These are phyloP conservation scores for Gossypium schwendimanii DNA, from an alignment of 441 rosid species.

Conservation along the genomic window DNA sequence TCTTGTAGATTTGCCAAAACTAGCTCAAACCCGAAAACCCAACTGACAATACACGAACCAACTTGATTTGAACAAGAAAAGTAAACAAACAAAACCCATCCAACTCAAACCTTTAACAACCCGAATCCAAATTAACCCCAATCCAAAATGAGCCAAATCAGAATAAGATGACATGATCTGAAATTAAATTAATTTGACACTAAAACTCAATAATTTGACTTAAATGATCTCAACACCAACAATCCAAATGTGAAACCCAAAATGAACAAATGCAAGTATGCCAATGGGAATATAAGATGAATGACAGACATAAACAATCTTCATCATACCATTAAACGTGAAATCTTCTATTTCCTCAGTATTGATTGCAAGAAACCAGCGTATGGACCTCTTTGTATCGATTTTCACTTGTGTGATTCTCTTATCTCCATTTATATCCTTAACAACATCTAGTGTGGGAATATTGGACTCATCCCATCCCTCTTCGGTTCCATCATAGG, in stretches of 20 bases:
- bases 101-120: neutral
- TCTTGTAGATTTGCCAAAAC: neutral
- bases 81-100: neutral
- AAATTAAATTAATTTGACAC: neutral
- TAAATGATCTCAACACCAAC: neutral
- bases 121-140: neutral
- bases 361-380: slow-evolving; percentile 86
- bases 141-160: neutral
- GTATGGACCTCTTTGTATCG: slow-evolving; percentile 57
- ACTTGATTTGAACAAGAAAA: neutral
- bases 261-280: neutral
- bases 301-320: neutral
- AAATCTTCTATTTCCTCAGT: slow-evolving; percentile 68
- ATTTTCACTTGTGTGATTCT: slow-evolving; percentile 46
- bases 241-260: neutral
- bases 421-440: slow-evolving; percentile 33
- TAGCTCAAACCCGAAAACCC: neutral
- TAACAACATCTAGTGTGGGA: slow-evolving; percentile 44
- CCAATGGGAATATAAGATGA: neutral
- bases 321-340: slow-evolving; percentile 39
- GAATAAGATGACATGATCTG: neutral
- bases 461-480: slow-evolving; percentile 74
- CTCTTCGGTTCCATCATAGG: slow-evolving; percentile 39
- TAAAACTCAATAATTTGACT: neutral
- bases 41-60: neutral